Conservation (phyloP, 2,329 filamentous ascomycete species). For the Pseudocercospora vitis region DNA sequence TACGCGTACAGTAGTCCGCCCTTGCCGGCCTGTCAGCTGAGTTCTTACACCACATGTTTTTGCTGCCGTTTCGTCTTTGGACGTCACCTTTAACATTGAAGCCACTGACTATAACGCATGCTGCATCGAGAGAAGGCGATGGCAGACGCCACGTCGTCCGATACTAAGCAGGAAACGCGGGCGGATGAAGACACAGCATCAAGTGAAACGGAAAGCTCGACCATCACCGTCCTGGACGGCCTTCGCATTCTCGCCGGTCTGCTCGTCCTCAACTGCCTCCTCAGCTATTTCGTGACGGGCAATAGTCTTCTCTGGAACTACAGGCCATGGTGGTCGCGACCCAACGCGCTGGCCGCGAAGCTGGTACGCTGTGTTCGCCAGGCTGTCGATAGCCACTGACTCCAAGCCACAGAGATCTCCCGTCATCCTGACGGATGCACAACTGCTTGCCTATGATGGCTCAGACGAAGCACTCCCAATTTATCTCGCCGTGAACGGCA, state of each 20-base stretch:
- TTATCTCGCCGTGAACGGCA: conserved; percentile 86
- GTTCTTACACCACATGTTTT: no score
- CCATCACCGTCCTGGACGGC: conserved; percentile 32
- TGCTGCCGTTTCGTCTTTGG: no score
- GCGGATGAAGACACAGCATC: not conserved
- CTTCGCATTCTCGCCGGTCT: conserved; percentile 39
- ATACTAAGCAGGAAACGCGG: not conserved
- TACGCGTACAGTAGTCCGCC: no score
- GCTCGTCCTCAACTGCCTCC: conserved; percentile 37
- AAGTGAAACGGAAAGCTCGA: not conserved
- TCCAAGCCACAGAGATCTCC: conserved; percentile 52
- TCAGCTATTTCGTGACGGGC: conserved; percentile 43
- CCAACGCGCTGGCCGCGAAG: conserved; percentile 42
- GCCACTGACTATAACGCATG: no score
- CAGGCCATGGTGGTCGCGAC: conserved; percentile 62
- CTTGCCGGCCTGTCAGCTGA: no score
- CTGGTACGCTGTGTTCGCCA: conserved; percentile 11
- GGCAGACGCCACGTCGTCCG: not conserved
- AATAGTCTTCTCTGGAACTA: conserved; percentile 66
- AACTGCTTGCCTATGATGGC: conserved; percentile 78
- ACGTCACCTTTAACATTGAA: no score
- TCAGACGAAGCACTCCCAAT: conserved; percentile 71
- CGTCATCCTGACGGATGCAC: conserved; percentile 67
- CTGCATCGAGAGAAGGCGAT: no score
- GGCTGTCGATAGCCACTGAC: not conserved